Evolutionary conservation across 768 basidiomycete genomes (phyloP).

Genomic region (Kwoniella europaea): DNA sequence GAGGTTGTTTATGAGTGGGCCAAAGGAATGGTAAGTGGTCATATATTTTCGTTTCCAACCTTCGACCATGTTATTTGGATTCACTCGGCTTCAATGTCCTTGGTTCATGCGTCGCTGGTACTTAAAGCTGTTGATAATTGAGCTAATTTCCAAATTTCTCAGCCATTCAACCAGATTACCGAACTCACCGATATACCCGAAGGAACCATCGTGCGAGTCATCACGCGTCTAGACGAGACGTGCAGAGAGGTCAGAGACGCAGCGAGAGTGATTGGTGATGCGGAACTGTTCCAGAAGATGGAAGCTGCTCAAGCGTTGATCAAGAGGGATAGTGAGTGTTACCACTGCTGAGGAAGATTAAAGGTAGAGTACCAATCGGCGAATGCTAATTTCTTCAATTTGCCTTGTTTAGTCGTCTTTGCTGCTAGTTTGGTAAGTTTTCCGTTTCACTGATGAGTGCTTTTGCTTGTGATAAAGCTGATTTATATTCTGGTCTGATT

Average conservation of each 20-base stretch:
- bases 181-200: slow-evolving; percentile 90
- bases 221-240: slow-evolving; percentile 93
- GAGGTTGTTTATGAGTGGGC: slow-evolving; percentile 99
- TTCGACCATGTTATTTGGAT: neutral
- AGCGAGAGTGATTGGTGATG: slow-evolving; percentile 94
- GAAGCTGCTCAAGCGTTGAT: slow-evolving; percentile 92
- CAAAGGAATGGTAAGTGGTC: slow-evolving; percentile 82
- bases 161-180: slow-evolving; percentile 97
- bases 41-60: neutral
- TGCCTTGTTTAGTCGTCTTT: slow-evolving; percentile 47
- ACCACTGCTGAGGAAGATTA: no score
- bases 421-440: slow-evolving; percentile 55
- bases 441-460: neutral
- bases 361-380: neutral
- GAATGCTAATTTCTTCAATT: neutral
- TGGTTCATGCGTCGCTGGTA: neutral
- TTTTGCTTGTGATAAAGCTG: neutral
- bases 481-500: neutral
- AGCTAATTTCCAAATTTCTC: neutral
- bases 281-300: slow-evolving; percentile 96
- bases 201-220: slow-evolving; percentile 94
- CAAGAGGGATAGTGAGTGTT: slow-evolving; percentile 86
- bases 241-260: slow-evolving; percentile 97
- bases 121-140: neutral
- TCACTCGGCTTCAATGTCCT: neutral